These are phyloP conservation scores for Cryptococcus sp. DNA, from an alignment of 1,284 basidiomycete genomes.

Conservation along the genomic window DNA sequence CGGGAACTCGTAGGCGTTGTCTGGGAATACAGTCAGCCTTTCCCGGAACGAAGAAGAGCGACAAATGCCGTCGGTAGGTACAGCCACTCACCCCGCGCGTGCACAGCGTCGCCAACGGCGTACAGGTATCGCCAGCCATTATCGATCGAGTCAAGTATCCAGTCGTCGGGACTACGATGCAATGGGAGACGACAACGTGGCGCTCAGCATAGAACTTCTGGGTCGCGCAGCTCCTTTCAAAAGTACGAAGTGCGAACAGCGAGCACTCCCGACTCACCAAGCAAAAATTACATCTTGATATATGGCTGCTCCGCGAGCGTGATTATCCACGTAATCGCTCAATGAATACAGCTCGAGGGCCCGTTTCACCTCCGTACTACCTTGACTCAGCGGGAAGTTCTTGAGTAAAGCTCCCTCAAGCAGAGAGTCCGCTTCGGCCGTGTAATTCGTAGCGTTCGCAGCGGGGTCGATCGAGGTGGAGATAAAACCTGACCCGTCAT, in stretches of 20 bases:
- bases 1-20: constrained; percentile 25
- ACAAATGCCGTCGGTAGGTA: not conserved
- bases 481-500: constrained; percentile 20
- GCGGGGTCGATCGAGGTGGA: constrained; percentile 14
- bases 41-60: not conserved
- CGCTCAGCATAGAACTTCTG: not conserved
- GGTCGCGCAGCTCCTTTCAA: no score
- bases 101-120: constrained; percentile 20
- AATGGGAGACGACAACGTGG: not conserved
- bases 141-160: constrained; percentile 10
- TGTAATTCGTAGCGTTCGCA: constrained; percentile 12
- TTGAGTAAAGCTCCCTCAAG: constrained; percentile 4
- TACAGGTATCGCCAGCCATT: constrained; percentile 21
- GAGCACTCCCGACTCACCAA: constrained; percentile 4
- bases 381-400: constrained; percentile 12
- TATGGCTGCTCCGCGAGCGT: constrained; percentile 16
- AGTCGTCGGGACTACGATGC: constrained; percentile 10
- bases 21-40: not conserved
- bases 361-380: constrained; percentile 7
- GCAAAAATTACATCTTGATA: constrained; percentile 21
- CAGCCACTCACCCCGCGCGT: constrained; percentile 17
- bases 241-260: not conserved
- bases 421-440: constrained; percentile 12
- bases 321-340: constrained; percentile 16
- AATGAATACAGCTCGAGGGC: constrained; percentile 14